Conservation (phyloP, 2,329 filamentous ascomycete species). For the Calonectria hongkongensis region DNA sequence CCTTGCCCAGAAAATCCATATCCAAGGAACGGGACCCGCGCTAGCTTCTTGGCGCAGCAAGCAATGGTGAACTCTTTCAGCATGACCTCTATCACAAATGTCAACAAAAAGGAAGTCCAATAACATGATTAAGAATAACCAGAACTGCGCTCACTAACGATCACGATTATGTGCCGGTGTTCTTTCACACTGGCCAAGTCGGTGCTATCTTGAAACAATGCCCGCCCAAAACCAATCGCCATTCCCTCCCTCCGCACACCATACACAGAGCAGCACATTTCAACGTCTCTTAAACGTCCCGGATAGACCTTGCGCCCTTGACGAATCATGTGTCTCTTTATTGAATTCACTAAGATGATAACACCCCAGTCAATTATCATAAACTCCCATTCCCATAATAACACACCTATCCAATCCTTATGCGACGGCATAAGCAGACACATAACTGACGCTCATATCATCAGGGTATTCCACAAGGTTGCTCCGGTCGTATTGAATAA, state of each 20-base stretch:
- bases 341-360: conserved; percentile 6
- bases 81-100: background rate
- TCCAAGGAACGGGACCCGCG: conserved; percentile 7
- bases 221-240: background rate
- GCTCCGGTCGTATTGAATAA: conserved; percentile 92
- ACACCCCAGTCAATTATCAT: background rate
- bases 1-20: conserved; percentile 18
- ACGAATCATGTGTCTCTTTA: background rate
- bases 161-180: background rate
- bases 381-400: conserved; percentile 3
- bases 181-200: background rate
- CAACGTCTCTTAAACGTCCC: conserved; percentile 14
- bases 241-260: background rate
- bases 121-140: background rate
- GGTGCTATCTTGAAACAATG: background rate
- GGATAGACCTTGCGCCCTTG: background rate
- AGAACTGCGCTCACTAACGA: too few species aligned
- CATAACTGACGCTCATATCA: conserved; percentile 96
- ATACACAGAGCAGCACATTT: background rate
- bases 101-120: background rate
- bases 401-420: conserved; percentile 57
- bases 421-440: conserved; percentile 89
- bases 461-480: conserved; percentile 78
- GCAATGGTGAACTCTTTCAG: background rate
- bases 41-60: conserved; percentile 3